A percentile compares a stretch with the other conserved stretches of the same genome.
Evolutionary conservation across 495 filamentous ascomycete species (phyloP).

Genomic region (Aspergillus leporis): DNA sequence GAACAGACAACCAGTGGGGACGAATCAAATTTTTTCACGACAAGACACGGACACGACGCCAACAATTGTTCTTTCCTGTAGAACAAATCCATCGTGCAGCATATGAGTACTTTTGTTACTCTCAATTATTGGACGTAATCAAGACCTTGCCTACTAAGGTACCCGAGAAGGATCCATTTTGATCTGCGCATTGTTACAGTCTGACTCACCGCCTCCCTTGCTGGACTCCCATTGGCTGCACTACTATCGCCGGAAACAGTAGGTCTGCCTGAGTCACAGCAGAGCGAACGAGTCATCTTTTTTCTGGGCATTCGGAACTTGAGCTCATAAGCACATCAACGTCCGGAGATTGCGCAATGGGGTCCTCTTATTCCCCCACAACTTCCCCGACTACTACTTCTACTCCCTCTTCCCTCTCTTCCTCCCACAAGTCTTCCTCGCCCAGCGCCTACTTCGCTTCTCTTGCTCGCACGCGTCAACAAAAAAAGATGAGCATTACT

Average conservation of each 20-base stretch:
- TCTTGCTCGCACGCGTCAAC: slow-evolving; percentile 43
- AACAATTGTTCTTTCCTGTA: background rate
- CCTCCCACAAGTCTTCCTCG: slow-evolving; percentile 11
- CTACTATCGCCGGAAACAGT: slow-evolving; percentile 18
- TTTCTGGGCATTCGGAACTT: slow-evolving; percentile 8
- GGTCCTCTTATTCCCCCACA: slow-evolving; percentile 23
- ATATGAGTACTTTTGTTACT: background rate
- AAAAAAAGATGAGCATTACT: slow-evolving; percentile 91
- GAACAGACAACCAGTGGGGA: slow-evolving; percentile 10
- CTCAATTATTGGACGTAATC: background rate
- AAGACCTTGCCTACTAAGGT: background rate
- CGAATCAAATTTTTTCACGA: slow-evolving; percentile 2
- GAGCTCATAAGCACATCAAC: slow-evolving; percentile 34
- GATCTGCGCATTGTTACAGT: background rate
- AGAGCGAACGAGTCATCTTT: slow-evolving; percentile 30
- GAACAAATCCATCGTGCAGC: background rate
- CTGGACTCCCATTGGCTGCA: slow-evolving; percentile 27
- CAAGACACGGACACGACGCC: background rate
- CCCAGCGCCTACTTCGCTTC: slow-evolving; percentile 38
- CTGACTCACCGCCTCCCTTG: slow-evolving; percentile 30
- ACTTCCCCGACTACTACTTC: slow-evolving; percentile 19
- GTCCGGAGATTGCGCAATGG: slow-evolving; percentile 25
- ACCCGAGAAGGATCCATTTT: slow-evolving; percentile 3
- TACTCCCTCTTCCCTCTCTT: slow-evolving; percentile 9
- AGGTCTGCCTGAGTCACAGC: slow-evolving; percentile 35